These are phyloP conservation scores for Picochlorum sp. DNA, from an alignment of 139 green algal genomes.

Conservation along the genomic window DNA sequence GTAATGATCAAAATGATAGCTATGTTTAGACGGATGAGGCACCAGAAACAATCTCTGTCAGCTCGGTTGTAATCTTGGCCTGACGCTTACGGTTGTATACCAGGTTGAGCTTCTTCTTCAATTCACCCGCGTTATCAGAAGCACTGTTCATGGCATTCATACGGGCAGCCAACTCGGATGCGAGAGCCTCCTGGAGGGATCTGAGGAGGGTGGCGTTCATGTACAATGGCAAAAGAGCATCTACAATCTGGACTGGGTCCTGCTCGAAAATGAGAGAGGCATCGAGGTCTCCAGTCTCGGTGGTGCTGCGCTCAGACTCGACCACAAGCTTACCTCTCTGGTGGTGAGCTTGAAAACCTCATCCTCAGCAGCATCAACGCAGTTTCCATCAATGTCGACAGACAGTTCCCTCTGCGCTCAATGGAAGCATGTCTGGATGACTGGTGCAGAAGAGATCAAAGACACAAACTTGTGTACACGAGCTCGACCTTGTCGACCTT, in stretches of 20 bases:
- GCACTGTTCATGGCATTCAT: slow-evolving; percentile 99
- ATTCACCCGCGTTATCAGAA: slow-evolving; percentile 92
- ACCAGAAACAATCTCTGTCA: slow-evolving; percentile 31
- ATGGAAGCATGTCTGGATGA: slow-evolving; percentile 93
- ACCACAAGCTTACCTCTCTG: slow-evolving; percentile 77
- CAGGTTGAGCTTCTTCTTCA: slow-evolving; percentile 76
- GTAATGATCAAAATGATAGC: too few species aligned
- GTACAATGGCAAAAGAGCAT: slow-evolving; percentile 97
- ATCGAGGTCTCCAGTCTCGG: slow-evolving; percentile 71
- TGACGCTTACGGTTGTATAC: slow-evolving; percentile 93
- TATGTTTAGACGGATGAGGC: slow-evolving; percentile 9
- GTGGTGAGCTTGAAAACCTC: slow-evolving; percentile 97
- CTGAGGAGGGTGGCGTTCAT: slow-evolving; percentile 90
- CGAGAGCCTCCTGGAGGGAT: slow-evolving; percentile 76
- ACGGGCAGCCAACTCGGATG: slow-evolving; percentile 93
- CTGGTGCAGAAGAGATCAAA: slow-evolving; percentile 79
- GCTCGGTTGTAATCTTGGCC: slow-evolving; percentile 88
- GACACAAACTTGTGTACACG: slow-evolving; percentile 99
- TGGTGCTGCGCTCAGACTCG: slow-evolving; percentile 68
- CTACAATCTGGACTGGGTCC: slow-evolving; percentile 96
- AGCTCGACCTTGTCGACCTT: slow-evolving; percentile 97
- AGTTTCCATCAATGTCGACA: slow-evolving; percentile 93
- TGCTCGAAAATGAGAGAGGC: slow-evolving; percentile 94
- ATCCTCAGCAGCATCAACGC: slow-evolving; percentile 93
- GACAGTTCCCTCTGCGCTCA: slow-evolving; percentile 68